These are phyloP conservation scores for Wickerhamiella allomyrinae DNA, from an alignment of 805 yeast genomes.

Conservation along the genomic window DNA sequence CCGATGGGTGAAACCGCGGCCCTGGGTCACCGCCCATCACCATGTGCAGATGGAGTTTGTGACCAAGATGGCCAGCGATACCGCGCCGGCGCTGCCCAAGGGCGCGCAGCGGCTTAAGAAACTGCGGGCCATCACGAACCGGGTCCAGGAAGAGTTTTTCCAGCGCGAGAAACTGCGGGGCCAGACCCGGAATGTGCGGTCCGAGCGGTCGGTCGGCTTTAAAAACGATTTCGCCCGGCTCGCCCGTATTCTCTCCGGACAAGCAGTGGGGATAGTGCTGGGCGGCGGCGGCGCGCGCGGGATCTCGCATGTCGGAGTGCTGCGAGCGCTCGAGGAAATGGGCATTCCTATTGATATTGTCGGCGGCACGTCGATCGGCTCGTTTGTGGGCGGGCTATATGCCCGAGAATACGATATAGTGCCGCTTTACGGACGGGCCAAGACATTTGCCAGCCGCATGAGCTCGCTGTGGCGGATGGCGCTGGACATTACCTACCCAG, in stretches of 20 bases:
- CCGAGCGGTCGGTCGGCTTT: constrained; percentile 25
- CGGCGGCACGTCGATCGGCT: constrained; percentile 95
- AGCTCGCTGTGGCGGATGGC: constrained; percentile 76
- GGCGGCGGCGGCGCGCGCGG: constrained; percentile 99
- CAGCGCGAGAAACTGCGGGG: background rate
- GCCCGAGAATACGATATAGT: constrained; percentile 87
- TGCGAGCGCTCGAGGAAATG: constrained; percentile 77
- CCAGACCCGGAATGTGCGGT: background rate
- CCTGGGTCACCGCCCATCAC: constrained; percentile 89
- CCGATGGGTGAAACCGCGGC: constrained; percentile 68
- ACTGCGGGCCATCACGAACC: constrained; percentile 13
- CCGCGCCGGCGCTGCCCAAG: constrained; percentile 4
- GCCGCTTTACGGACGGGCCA: constrained; percentile 79
- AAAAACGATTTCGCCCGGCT: constrained; percentile 81
- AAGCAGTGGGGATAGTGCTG: constrained; percentile 83
- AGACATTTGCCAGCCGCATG: constrained; percentile 69
- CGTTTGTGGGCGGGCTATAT: constrained; percentile 89
- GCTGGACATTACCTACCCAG: constrained; percentile 80
- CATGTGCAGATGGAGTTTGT: constrained; percentile 58
- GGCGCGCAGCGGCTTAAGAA: constrained; percentile 6
- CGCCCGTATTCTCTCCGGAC: constrained; percentile 81
- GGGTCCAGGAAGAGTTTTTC: constrained; percentile 17
- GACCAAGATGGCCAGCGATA: background rate
- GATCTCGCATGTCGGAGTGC: constrained; percentile 77
- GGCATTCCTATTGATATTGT: constrained; percentile 89